Percentiles rank a stretch among this genome's conserved stretches.
Conservation (phyloP, 768 basidiomycete genomes). For the Sarcomyxa edulis region DNA sequence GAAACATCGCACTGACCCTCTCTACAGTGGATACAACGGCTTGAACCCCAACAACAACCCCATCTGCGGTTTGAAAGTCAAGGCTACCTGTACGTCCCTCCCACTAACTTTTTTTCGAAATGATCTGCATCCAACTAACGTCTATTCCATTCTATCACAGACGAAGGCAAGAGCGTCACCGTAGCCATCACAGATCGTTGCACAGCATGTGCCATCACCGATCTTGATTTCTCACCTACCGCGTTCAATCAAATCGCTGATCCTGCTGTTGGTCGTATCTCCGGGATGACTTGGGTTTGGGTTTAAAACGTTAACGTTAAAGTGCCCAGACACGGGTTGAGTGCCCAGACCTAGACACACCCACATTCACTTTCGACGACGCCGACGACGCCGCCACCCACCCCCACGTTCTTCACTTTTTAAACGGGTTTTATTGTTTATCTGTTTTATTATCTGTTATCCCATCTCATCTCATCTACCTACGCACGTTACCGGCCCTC, state of each 20-base stretch:
- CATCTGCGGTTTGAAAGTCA: slow-evolving; percentile 50
- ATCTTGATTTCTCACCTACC: slow-evolving; percentile 59
- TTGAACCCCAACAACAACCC: slow-evolving; percentile 74
- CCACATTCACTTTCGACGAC: too few relatives aligned
- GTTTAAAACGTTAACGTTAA: too few relatives aligned
- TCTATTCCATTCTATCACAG: slow-evolving; percentile 25
- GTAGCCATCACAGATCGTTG: slow-evolving; percentile 63
- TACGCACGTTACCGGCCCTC: too few relatives aligned
- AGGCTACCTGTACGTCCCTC: slow-evolving; percentile 40
- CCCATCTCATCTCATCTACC: too few relatives aligned
- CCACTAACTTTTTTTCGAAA: slow-evolving; percentile 5
- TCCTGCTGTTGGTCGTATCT: slow-evolving; percentile 43
- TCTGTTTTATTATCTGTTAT: not conserved
- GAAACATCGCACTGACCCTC: not conserved
- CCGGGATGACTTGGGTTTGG: slow-evolving; percentile 46
- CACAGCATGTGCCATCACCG: slow-evolving; percentile 38
- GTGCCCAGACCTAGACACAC: too few relatives aligned
- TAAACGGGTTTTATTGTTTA: too few relatives aligned
- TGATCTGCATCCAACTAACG: slow-evolving; percentile 2
- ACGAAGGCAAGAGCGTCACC: slow-evolving; percentile 40
- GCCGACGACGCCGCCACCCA: too few relatives aligned
- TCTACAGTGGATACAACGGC: slow-evolving; percentile 44
- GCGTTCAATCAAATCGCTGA: slow-evolving; percentile 50
- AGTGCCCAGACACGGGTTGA: too few relatives aligned
- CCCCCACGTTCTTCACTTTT: not conserved